Conservation (phyloP, 2,329 filamentous ascomycete species). For the Colletotrichum falcatum region DNA sequence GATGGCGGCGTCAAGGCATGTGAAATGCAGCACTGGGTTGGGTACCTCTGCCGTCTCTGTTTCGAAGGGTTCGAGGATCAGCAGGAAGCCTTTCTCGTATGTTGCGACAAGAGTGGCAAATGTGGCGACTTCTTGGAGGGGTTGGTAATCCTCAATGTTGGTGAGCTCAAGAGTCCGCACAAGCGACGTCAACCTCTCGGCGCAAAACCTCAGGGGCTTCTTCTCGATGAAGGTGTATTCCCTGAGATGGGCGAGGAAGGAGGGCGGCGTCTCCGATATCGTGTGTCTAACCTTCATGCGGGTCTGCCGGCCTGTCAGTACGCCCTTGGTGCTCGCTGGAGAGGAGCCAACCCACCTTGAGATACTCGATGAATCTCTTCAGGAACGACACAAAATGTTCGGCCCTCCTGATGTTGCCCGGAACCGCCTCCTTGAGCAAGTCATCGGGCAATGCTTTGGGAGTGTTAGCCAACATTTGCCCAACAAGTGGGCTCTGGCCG, state of each 20-base stretch:
- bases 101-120: constrained; percentile 97
- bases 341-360: constrained; percentile 68
- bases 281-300: constrained; percentile 98
- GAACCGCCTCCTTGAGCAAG: constrained; percentile 92
- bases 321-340: neutral
- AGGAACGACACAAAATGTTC: constrained; percentile 97
- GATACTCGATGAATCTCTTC: constrained; percentile 96
- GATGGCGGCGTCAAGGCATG: constrained; percentile 95
- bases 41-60: constrained; percentile 95
- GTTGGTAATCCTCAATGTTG: constrained; percentile 98
- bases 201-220: constrained; percentile 94
- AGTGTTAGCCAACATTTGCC: constrained; percentile 40
- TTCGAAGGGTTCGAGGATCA: constrained; percentile 98
- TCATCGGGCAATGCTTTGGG: constrained; percentile 87
- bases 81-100: constrained; percentile 94
- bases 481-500: neutral
- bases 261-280: constrained; percentile 95
- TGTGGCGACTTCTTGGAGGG: constrained; percentile 95
- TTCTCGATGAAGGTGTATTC: constrained; percentile 98
- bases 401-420: constrained; percentile 93
- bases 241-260: constrained; percentile 91
- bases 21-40: constrained; percentile 97
- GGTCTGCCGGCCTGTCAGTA: constrained; percentile 65
- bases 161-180: constrained; percentile 95
- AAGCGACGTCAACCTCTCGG: constrained; percentile 92